Percentiles rank a stretch among this genome's conserved stretches.
phyloP scores from a whole-genome alignment of 2,329 filamentous ascomycete genomes.

The Coniochaeta sp. region DNA sequence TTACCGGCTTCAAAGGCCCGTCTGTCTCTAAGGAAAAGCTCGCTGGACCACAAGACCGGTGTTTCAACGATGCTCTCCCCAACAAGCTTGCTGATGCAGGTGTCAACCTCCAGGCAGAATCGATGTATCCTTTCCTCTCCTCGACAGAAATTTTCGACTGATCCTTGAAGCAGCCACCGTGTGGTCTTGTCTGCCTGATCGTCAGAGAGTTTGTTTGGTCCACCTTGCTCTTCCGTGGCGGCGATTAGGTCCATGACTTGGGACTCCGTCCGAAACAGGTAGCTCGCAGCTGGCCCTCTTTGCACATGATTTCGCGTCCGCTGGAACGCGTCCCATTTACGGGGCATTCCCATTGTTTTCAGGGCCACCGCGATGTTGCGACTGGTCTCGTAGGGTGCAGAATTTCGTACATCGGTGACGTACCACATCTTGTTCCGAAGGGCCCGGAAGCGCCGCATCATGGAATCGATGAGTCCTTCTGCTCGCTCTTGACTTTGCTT shows the following conservation, averaged over 20 bases:
- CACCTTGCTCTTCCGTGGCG: slow-evolving; percentile 73
- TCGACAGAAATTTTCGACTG: slow-evolving; percentile 87
- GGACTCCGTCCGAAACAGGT: slow-evolving; percentile 73
- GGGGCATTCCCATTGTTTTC: slow-evolving; percentile 76
- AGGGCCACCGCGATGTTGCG: slow-evolving; percentile 79
- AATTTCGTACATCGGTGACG: slow-evolving; percentile 86
- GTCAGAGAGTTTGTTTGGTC: slow-evolving; percentile 92
- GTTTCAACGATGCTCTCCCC: slow-evolving; percentile 78
- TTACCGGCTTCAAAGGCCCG: slow-evolving; percentile 41
- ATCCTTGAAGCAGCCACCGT: slow-evolving; percentile 73
- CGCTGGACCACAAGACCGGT: slow-evolving; percentile 86
- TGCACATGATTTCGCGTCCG: slow-evolving; percentile 38
- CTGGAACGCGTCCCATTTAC: slow-evolving; percentile 45
- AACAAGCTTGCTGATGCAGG: slow-evolving; percentile 76
- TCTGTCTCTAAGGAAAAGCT: slow-evolving; percentile 75
- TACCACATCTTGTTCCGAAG: slow-evolving; percentile 99
- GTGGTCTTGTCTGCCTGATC: slow-evolving; percentile 82
- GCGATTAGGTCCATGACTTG: slow-evolving; percentile 85
- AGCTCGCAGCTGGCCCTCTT: slow-evolving; percentile 43
- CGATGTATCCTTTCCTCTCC: slow-evolving; percentile 93
- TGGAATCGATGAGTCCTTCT: slow-evolving; percentile 64
- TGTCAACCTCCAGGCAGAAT: slow-evolving; percentile 84
- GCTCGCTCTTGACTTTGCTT: slow-evolving; percentile 76
- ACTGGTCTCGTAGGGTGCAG: slow-evolving; percentile 79
- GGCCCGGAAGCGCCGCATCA: slow-evolving; percentile 65